Base-by-base conservation (phyloP, 441 rosid genomes). In the Melastoma candidum region DNA sequence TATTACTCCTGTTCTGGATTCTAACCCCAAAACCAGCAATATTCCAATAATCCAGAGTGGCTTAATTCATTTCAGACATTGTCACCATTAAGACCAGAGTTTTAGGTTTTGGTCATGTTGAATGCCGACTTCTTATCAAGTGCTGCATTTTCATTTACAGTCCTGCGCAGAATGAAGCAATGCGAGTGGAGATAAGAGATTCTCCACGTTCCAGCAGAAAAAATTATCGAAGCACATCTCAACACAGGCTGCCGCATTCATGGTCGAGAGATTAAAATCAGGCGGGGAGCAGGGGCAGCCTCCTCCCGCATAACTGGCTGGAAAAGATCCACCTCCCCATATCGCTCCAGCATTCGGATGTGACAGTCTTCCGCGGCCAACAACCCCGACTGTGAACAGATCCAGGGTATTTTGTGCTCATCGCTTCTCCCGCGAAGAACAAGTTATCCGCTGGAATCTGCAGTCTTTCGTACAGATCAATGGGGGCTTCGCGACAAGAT, bases 341-440 rank as follows among this genome's bases (percentile, higher is more conserved):
- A 73, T 3, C 84, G 77, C 79, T 89, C 99, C 45, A 93, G 71
- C 50, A 86, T 87, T 1, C 95, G 95, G 95, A 89, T 86, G 74
- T 95, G 74, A 75, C 96, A 93, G 58, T 76, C 96, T 65, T 93
- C 93, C 0, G 92, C 96, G 13, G 96, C 97, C 81, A 81, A 67
- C 68, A 84, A 43, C 36, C 97, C 97, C 0, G 93, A 26, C 96
- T 97, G n/a, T 89, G 99, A 46, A 86, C 89, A 9, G 95, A 93
- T 13, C 96, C 96, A 0, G 96, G 90, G 72, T 65, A 84, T 76
- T 72, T 77, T 60, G 59, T 36, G 56, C 97, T 93, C 3, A 96
- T 84, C 14, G 97, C 99, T 75, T 93, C 99, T 49, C 99, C 97
- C 0, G 97, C 97, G 77, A 93, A 93, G 84, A 93, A 93, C 64